Evolutionary conservation across 805 yeast species (phyloP).

Genomic region (Geotrichum ghanense): DNA sequence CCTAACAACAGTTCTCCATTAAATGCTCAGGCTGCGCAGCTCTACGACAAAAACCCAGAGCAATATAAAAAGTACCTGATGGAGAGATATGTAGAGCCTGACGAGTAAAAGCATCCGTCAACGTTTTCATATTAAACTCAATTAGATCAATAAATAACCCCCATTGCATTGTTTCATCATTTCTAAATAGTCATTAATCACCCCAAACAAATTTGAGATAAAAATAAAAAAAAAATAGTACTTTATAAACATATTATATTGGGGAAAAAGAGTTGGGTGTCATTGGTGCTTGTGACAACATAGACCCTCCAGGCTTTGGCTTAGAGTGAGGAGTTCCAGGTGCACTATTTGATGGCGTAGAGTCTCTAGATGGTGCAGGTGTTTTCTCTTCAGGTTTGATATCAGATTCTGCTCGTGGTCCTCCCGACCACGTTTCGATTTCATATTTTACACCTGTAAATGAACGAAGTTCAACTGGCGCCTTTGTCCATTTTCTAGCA

Average conservation of each 20-base stretch:
- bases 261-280: neutral
- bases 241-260: neutral
- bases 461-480: constrained; percentile 29
- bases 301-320: neutral
- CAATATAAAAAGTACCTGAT: constrained; percentile 31
- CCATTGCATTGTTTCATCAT: no score
- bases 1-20: constrained; percentile 49
- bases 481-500: constrained; percentile 34
- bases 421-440: constrained; percentile 32
- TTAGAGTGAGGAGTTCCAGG: neutral
- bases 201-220: no score
- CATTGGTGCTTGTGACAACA: neutral
- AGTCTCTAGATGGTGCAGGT: neutral
- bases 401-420: neutral
- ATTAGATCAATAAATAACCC: no score
- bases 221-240: no score
- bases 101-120: constrained; percentile 16
- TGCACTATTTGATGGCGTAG: neutral
- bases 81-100: constrained; percentile 30
- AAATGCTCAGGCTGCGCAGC: constrained; percentile 45
- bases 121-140: no score
- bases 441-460: constrained; percentile 35
- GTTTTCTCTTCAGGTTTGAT: neutral
- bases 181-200: no score
- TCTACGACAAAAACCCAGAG: constrained; percentile 35